Percentiles rank a stretch among this genome's conserved stretches.
phyloP scores from a whole-genome alignment of 2,329 filamentous ascomycete species.

The Claviceps pazoutovae region DNA sequence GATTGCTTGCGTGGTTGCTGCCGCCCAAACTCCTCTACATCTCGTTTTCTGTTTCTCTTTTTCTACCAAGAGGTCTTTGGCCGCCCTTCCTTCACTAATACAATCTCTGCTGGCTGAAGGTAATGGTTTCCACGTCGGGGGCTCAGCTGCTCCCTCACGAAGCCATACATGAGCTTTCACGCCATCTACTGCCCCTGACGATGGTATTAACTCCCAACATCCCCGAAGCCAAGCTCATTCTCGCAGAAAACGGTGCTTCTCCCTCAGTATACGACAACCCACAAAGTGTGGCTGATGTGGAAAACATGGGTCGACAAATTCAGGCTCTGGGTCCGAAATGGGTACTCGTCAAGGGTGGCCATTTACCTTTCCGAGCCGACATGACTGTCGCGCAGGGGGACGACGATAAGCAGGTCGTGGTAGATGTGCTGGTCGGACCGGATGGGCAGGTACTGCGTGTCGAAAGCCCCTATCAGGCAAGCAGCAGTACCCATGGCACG shows the following conservation, averaged over 20 bases:
- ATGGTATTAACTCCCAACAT: constrained; percentile 66
- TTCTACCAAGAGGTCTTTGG: background rate
- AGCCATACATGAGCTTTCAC: constrained; percentile 47
- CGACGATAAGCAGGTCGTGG: constrained; percentile 49
- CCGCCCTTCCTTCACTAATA: background rate
- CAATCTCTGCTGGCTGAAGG: constrained; percentile 33
- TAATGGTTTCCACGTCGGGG: constrained; percentile 84
- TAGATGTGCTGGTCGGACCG: constrained; percentile 62
- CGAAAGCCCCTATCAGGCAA: constrained; percentile 56
- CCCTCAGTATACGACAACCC: constrained; percentile 25
- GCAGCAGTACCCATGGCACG: constrained; percentile 81
- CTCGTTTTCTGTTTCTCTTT: background rate
- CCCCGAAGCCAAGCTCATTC: constrained; percentile 55
- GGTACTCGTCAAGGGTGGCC: constrained; percentile 83
- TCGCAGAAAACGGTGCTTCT: constrained; percentile 34
- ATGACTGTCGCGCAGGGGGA: constrained; percentile 42
- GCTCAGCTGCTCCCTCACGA: constrained; percentile 50
- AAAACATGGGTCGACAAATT: constrained; percentile 52
- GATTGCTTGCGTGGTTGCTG: background rate
- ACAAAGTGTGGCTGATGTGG: constrained; percentile 48
- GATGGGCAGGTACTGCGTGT: constrained; percentile 44
- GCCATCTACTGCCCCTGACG: constrained; percentile 48
- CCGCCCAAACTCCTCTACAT: background rate
- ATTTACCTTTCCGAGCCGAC: constrained; percentile 60
- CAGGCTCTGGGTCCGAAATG: constrained; percentile 58